A percentile compares a stretch with the other conserved stretches of the same genome.
phyloP scores from a whole-genome alignment of 2,329 filamentous ascomycete species.

The Cladosporium sp. region DNA sequence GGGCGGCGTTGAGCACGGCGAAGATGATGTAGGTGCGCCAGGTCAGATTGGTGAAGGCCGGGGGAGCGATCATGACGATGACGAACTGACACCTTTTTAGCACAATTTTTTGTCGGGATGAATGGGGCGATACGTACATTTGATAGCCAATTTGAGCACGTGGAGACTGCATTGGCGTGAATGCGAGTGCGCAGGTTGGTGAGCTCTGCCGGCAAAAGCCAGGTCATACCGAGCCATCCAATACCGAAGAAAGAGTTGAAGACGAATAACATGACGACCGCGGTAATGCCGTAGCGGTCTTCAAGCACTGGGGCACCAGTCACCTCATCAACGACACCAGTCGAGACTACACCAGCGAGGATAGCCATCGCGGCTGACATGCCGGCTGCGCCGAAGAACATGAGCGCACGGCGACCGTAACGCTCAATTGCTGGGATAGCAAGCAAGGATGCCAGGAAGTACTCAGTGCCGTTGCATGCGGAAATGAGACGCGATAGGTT shows the following conservation, averaged over 20 bases:
- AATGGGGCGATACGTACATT: background rate
- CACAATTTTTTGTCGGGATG: no score
- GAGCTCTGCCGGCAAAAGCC: constrained; percentile 24
- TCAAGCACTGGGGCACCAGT: constrained; percentile 15
- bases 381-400: constrained; percentile 55
- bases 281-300: constrained; percentile 10
- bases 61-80: constrained; percentile 14
- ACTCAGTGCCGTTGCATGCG: constrained; percentile 22
- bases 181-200: constrained; percentile 30
- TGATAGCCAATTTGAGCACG: constrained; percentile 3
- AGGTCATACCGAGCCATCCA: constrained; percentile 21
- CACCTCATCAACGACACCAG: constrained; percentile 10
- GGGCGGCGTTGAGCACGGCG: constrained; percentile 40
- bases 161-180: constrained; percentile 12
- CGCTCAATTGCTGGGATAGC: constrained; percentile 41
- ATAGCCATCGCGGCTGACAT: constrained; percentile 23
- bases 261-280: constrained; percentile 28
- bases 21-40: constrained; percentile 13
- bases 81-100: background rate
- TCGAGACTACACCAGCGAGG: constrained; percentile 16
- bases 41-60: constrained; percentile 13
- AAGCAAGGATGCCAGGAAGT: constrained; percentile 23
- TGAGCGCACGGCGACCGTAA: constrained; percentile 54
- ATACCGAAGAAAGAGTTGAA: constrained; percentile 26
- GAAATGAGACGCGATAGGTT: constrained; percentile 20